Conservation (phyloP, 345 rosid species). For the Alliaria petiolata region DNA sequence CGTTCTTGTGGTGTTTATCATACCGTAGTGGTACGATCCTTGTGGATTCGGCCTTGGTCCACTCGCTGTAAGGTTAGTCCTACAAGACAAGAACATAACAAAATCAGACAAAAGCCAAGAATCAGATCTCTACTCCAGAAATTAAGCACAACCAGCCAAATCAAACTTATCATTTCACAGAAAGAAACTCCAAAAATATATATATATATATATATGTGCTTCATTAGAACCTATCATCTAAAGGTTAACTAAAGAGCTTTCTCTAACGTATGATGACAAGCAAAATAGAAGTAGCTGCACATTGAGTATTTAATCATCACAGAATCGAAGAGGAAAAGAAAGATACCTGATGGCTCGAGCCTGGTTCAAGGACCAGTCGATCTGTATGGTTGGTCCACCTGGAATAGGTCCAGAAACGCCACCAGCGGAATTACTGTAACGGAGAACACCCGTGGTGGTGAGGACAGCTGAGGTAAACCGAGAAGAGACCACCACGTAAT, state of each 20-base stretch:
- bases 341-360: conserved; percentile 84
- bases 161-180: neutral
- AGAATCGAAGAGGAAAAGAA: neutral
- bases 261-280: neutral
- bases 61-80: conserved; percentile 94
- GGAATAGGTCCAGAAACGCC: conserved; percentile 76
- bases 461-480: conserved; percentile 61
- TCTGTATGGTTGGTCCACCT: conserved; percentile 81
- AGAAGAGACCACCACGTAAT: conserved; percentile 76
- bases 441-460: conserved; percentile 76
- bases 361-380: conserved; percentile 92
- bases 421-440: conserved; percentile 72
- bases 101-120: neutral
- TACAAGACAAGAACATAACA: conserved; percentile 25
- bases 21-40: conserved; percentile 96
- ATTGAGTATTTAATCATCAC: neutral
- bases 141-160: neutral
- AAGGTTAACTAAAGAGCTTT: neutral
- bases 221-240: neutral
- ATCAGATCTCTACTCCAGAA: neutral
- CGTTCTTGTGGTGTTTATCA: conserved; percentile 70
- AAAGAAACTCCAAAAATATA: neutral
- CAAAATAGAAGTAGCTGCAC: neutral
- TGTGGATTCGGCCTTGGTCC: conserved; percentile 99
- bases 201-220: neutral